Conservation (phyloP, 305 asterid species). For the Fraxinus ornus region DNA sequence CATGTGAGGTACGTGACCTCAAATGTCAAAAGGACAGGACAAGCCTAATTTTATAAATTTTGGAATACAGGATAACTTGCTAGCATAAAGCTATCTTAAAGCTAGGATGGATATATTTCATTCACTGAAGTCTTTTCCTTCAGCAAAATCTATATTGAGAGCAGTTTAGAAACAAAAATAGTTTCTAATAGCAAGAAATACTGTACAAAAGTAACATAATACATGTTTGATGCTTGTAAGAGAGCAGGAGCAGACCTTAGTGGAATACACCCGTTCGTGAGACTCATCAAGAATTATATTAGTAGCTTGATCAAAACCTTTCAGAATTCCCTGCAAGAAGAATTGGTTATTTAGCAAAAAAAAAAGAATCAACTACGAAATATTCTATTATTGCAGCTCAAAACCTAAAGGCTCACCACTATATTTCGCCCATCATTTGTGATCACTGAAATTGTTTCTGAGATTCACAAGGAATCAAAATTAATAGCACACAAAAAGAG, state of each 20-base stretch:
- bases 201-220: neutral
- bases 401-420: constrained; percentile 58
- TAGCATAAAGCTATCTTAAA: neutral
- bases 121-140: neutral
- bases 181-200: neutral
- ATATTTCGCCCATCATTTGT: constrained; percentile 96
- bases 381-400: neutral
- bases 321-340: constrained; percentile 68
- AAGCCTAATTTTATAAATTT: neutral
- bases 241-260: constrained; percentile 56
- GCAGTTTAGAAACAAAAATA: neutral
- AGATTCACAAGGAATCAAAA: constrained; percentile 22
- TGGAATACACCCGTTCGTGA: constrained; percentile 95
- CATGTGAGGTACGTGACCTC: neutral
- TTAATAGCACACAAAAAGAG: neutral
- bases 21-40: neutral
- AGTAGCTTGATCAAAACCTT: constrained; percentile 91
- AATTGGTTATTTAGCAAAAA: constrained; percentile 1
- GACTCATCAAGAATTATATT: constrained; percentile 95
- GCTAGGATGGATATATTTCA: neutral
- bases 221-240: constrained; percentile 4
- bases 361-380: neutral
- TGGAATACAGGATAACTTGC: neutral
- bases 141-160: neutral
- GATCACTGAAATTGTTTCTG: constrained; percentile 83